Evolutionary conservation across 1,139 yeast species (phyloP).

Genomic region (Saccharomyces pastorianus): DNA sequence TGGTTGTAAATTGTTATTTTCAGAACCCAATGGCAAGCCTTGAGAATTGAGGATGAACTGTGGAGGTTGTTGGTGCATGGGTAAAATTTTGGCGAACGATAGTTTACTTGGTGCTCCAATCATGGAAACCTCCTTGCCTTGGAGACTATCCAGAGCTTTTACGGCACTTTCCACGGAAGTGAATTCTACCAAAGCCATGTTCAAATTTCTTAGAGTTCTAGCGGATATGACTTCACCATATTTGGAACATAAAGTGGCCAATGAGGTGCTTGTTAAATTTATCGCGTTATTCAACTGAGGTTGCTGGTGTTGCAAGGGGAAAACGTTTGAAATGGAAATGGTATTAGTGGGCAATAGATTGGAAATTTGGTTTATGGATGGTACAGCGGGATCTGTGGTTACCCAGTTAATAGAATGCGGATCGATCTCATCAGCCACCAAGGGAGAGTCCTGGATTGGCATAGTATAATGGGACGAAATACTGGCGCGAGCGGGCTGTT

Average conservation of each 20-base stretch:
- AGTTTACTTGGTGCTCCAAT: conserved; percentile 62
- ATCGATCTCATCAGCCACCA: conserved; percentile 49
- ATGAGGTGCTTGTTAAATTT: conserved; percentile 28
- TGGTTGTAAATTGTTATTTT: conserved; percentile 9
- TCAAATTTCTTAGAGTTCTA: conserved; percentile 45
- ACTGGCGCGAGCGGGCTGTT: conserved; percentile 32
- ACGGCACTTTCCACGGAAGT: conserved; percentile 64
- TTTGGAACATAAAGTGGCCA: conserved; percentile 39
- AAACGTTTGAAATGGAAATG: conserved; percentile 58
- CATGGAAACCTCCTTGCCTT: conserved; percentile 66
- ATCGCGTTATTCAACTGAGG: conserved; percentile 32
- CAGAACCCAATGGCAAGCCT: conserved; percentile 1
- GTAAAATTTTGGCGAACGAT: conserved; percentile 57
- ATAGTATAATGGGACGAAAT: conserved; percentile 34
- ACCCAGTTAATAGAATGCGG: conserved; percentile 42
- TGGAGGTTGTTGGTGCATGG: conserved; percentile 30
- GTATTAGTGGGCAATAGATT: conserved; percentile 45
- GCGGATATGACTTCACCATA: conserved; percentile 54
- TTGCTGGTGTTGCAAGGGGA: conserved; percentile 49
- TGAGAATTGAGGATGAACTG: conserved; percentile 9
- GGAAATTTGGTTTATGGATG: conserved; percentile 40
- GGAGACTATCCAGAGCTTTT: conserved; percentile 65
- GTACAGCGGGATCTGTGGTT: conserved; percentile 58
- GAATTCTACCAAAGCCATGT: conserved; percentile 68
- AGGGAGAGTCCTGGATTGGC: conserved; percentile 31